phyloP scores from a whole-genome alignment of 306 rosid genomes.

The Ceratonia siliqua region DNA sequence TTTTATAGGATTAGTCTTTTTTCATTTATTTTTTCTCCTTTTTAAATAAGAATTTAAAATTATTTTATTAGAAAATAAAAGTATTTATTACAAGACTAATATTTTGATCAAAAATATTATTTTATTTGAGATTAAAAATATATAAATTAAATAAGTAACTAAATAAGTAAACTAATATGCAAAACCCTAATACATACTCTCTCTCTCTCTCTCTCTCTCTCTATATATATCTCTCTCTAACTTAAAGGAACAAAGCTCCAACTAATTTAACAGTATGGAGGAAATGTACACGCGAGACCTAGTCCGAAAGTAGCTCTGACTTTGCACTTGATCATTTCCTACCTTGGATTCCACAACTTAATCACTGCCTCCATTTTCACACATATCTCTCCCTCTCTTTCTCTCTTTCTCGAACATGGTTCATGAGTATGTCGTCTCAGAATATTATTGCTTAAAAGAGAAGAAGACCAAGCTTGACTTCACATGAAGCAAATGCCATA shows the following conservation, averaged over 20 bases:
- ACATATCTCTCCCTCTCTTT: constrained; percentile 3
- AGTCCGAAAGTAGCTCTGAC: constrained; percentile 16
- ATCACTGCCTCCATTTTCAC: constrained; percentile 17
- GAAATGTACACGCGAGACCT: background rate
- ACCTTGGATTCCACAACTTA: constrained; percentile 27
- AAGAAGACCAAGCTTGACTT: constrained; percentile 44
- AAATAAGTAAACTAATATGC: no score
- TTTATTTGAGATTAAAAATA: no score
- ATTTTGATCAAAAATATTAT: no score
- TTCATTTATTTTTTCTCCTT: no score
- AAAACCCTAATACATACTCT: no score
- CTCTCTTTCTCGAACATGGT: constrained; percentile 35
- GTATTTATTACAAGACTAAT: no score
- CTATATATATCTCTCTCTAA: background rate
- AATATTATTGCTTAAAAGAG: constrained; percentile 49
- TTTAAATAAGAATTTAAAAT: no score
- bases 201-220: no score
- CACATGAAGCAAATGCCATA: constrained; percentile 9
- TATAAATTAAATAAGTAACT: no score
- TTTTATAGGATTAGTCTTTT: no score
- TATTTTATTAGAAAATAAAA: no score
- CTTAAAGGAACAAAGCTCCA: background rate
- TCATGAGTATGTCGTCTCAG: constrained; percentile 51
- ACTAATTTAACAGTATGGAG: background rate
- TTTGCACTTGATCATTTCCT: background rate